Evolutionary conservation across 2,329 filamentous ascomycete species (phyloP), one percentile per base, ranked within the genome.

Genomic region (Colletotrichum destructivum): DNA sequence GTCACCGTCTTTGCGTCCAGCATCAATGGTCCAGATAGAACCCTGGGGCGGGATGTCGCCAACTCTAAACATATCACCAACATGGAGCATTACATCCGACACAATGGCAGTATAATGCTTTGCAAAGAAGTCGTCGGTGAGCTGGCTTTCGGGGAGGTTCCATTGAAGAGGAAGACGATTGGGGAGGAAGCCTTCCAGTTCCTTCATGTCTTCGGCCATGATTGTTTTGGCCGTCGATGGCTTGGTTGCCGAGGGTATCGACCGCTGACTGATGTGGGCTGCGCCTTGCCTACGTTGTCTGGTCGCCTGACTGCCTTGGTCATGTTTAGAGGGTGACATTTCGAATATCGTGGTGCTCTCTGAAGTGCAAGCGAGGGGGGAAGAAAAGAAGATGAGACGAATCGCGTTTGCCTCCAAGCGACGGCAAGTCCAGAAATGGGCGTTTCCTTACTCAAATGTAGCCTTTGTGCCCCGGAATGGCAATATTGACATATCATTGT

Each of bases 11-110:
- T 42, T 40, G 35, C 31, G 49, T 31, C 31, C 60, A 70, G 44
- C 15, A 15, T n/a, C 23, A 16, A 51, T 8, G 5, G 64, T 21
- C 70, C 66, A 72, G 21, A 64, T 42, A 2, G 52, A 64, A 13
- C 23, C 64, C 5, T 54, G 42, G 13, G 15, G 49, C 7, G 55
- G 55, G 38, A 26, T 11, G 15, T 42, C 26, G 15, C 64, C 63
- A 4, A 49, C 46, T 16, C 35, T 26, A 21, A 81, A 79, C 1
- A 72, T 67, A 3, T 47, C 59, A 2, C 76, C 62, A 3, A 76
- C 75, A 3, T 79, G 66, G 3, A 62, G 44, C 21, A 72, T 75
- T 26, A 80, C 67, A 52, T 80, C 75, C 49, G 75, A 57, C 31
- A 74, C 63, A 21, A 81, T 66, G 8, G 69, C 61, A 11, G 46